These are phyloP conservation scores for Bryoglossum gracile DNA, from an alignment of 495 filamentous ascomycete species.

Conservation along the genomic window DNA sequence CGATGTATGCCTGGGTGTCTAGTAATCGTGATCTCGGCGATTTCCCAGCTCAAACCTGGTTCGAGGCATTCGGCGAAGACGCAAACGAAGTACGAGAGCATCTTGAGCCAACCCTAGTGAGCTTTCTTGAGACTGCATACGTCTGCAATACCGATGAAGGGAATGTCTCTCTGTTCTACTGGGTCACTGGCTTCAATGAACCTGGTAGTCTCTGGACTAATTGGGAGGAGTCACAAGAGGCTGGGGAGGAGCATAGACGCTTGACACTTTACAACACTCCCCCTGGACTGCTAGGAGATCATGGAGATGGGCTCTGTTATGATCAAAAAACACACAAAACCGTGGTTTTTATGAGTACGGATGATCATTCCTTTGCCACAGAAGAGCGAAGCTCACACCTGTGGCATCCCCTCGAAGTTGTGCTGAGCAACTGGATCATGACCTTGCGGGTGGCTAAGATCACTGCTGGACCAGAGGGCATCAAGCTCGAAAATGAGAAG, in stretches of 20 bases:
- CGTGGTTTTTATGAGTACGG: too few species aligned
- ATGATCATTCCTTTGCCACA: too few species aligned
- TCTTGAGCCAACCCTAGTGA: slow-evolving; percentile 1
- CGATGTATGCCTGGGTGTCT: slow-evolving; percentile 31
- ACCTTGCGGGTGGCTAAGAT: background rate
- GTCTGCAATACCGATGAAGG: slow-evolving; percentile 4
- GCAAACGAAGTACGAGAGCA: too few species aligned
- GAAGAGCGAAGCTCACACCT: too few species aligned
- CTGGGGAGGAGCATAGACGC: too few species aligned
- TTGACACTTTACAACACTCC: slow-evolving; percentile 4
- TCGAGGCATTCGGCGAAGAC: too few species aligned
- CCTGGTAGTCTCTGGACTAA: background rate
- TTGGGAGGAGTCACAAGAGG: background rate
- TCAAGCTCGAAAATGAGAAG: background rate
- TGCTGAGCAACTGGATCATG: slow-evolving; percentile 1
- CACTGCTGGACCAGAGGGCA: background rate
- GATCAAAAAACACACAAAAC: too few species aligned
- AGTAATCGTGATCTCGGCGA: too few species aligned
- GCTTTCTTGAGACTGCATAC: slow-evolving; percentile 7
- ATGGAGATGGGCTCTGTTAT: slow-evolving; percentile 14
- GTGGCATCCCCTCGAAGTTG: slow-evolving; percentile 7
- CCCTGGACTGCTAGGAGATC: slow-evolving; percentile 1
- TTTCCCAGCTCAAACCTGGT: too few species aligned
- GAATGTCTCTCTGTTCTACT: slow-evolving; percentile 12
- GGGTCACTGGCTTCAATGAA: slow-evolving; percentile 1